These are phyloP conservation scores for Phytopythium helicoides DNA, from an alignment of 352 stramenopile genomes.

Conservation along the genomic window DNA sequence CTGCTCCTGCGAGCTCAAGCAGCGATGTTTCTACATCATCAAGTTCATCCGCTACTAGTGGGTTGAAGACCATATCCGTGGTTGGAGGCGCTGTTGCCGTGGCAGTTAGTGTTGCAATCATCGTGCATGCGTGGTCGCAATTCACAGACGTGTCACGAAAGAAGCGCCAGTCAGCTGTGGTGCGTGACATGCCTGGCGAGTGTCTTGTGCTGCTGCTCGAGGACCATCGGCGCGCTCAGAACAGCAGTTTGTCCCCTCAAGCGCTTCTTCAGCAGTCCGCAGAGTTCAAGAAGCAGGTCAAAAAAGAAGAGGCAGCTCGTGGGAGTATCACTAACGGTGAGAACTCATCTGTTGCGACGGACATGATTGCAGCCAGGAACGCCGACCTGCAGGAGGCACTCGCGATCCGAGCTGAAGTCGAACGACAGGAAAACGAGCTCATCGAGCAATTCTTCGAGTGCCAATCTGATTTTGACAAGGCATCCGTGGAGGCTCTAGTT, in stretches of 20 bases:
- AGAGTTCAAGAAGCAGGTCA: conserved; percentile 18
- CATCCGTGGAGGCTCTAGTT: conserved; percentile 52
- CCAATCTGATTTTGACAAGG: conserved; percentile 51
- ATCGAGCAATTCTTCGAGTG: conserved; percentile 89
- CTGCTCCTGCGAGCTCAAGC: background rate
- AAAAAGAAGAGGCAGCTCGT: conserved; percentile 13
- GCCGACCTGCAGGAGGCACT: conserved; percentile 6
- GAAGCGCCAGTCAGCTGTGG: conserved; percentile 60
- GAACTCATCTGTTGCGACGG: background rate
- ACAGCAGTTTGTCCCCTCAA: conserved; percentile 22
- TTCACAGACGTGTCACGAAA: conserved; percentile 71
- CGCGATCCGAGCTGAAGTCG: conserved; percentile 7
- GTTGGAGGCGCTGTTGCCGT: conserved; percentile 78
- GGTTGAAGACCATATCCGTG: conserved; percentile 55
- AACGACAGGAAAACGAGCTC: conserved; percentile 44
- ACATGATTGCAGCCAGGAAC: background rate
- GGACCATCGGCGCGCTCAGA: conserved; percentile 39
- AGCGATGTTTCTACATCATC: background rate
- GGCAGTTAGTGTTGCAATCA: conserved; percentile 70
- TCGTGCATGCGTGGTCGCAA: conserved; percentile 79
- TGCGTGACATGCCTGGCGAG: conserved; percentile 71
- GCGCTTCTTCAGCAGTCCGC: conserved; percentile 25
- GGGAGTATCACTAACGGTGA: conserved; percentile 1
- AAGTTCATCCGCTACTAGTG: conserved; percentile 1
- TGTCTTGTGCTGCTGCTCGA: conserved; percentile 73